Conservation (phyloP, 2,329 filamentous ascomycete species). For the Pseudogymnoascus sp. region DNA sequence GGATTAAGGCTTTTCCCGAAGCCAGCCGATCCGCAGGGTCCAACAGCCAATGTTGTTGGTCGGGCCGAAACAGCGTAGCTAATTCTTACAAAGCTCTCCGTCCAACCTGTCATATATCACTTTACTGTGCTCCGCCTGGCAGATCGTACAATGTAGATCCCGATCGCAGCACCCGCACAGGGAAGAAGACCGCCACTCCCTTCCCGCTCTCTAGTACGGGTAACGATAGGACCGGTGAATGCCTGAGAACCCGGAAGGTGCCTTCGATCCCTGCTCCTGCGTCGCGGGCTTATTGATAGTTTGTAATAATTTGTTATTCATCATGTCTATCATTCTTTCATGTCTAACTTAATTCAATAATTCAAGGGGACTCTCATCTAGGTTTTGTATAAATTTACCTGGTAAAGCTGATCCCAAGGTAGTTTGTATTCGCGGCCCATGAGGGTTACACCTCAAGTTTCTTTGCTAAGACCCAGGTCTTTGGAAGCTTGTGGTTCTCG, state of each 20-base stretch:
- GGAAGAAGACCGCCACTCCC: background rate
- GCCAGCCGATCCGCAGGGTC: background rate
- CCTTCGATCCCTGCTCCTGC: background rate
- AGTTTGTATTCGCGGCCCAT: background rate
- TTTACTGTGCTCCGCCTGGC: background rate
- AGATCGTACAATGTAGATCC: background rate
- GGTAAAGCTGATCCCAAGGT: background rate
- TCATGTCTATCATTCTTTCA: background rate
- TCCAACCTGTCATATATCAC: background rate
- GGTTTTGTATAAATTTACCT: background rate
- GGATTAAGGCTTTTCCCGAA: background rate
- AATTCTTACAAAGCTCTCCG: background rate
- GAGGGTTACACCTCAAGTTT: background rate
- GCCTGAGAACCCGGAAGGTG: background rate
- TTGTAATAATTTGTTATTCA: background rate
- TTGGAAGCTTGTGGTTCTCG: background rate
- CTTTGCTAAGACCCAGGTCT: background rate
- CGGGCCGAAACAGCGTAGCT: background rate
- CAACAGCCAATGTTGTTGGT: background rate
- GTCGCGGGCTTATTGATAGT: background rate
- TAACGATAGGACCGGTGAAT: background rate
- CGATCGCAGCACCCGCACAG: background rate
- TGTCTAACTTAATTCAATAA: background rate
- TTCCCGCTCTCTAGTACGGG: background rate
- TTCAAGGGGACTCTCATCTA: background rate